These are phyloP conservation scores for Monascus ruber DNA, from an alignment of 2,329 filamentous ascomycete genomes.

Conservation along the genomic window DNA sequence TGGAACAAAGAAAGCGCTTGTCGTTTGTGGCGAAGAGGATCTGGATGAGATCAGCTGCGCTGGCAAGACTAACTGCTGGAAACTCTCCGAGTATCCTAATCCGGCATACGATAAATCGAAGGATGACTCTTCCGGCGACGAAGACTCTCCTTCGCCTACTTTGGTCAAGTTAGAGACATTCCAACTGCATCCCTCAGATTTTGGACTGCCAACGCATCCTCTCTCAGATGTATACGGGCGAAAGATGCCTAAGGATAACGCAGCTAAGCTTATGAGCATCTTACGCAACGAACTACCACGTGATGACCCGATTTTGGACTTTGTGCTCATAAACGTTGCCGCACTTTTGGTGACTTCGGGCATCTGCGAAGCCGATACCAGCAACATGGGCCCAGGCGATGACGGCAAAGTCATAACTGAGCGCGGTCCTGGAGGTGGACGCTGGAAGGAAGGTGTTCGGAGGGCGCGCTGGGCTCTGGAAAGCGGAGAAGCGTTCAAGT, in stretches of 20 bases:
- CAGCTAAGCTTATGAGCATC: constrained; percentile 67
- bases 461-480: constrained; percentile 78
- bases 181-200: constrained; percentile 68
- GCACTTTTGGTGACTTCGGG: constrained; percentile 77
- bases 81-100: constrained; percentile 46
- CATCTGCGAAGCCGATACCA: constrained; percentile 71
- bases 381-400: constrained; percentile 67
- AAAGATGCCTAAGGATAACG: constrained; percentile 78
- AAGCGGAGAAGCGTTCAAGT: constrained; percentile 73
- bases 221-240: constrained; percentile 70
- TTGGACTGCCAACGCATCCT: constrained; percentile 66
- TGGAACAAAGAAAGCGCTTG: constrained; percentile 70
- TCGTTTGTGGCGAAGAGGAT: constrained; percentile 90
- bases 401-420: constrained; percentile 72
- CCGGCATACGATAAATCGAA: constrained; percentile 31
- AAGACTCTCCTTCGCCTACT: constrained; percentile 29
- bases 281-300: constrained; percentile 59
- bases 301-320: constrained; percentile 79
- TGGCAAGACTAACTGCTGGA: constrained; percentile 81
- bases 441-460: constrained; percentile 92
- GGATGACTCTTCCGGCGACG: constrained; percentile 27
- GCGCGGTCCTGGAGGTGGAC: constrained; percentile 68
- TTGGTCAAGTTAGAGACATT: constrained; percentile 61
- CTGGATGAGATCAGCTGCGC: constrained; percentile 93
- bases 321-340: constrained; percentile 88